These are phyloP conservation scores for Ganoderma multipileum DNA, from an alignment of 1,284 basidiomycete genomes.

Conservation along the genomic window DNA sequence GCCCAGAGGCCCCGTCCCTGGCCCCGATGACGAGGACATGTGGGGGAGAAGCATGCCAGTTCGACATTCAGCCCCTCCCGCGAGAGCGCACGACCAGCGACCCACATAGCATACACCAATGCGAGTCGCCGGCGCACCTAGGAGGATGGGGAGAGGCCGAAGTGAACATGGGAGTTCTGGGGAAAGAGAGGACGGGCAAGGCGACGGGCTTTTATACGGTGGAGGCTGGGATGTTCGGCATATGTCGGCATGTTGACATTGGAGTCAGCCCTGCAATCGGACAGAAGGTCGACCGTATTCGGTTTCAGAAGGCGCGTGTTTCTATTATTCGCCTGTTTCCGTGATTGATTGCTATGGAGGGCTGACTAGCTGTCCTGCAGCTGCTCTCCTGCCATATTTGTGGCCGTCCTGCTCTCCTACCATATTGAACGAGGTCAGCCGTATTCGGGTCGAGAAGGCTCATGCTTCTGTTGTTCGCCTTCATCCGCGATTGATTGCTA, in stretches of 20 bases:
- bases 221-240: neutral
- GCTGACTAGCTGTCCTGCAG: too few species aligned
- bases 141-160: neutral
- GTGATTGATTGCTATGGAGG: neutral
- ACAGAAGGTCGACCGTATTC: neutral
- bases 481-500: neutral
- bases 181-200: conserved; percentile 1
- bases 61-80: neutral
- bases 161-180: conserved; percentile 17
- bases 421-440: too few species aligned
- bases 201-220: neutral
- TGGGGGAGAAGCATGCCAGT: neutral
- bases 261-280: neutral
- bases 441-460: neutral
- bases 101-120: neutral
- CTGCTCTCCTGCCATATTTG: too few species aligned
- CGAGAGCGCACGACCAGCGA: neutral
- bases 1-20: neutral
- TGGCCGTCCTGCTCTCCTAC: too few species aligned
- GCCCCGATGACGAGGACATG: neutral
- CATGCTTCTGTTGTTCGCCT: neutral
- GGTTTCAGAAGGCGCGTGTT: too few species aligned
- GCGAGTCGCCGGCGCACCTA: neutral
- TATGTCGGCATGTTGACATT: neutral
- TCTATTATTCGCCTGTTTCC: neutral